phyloP scores from a whole-genome alignment of 805 yeast species.

The Saccharomycopsis olivae region DNA sequence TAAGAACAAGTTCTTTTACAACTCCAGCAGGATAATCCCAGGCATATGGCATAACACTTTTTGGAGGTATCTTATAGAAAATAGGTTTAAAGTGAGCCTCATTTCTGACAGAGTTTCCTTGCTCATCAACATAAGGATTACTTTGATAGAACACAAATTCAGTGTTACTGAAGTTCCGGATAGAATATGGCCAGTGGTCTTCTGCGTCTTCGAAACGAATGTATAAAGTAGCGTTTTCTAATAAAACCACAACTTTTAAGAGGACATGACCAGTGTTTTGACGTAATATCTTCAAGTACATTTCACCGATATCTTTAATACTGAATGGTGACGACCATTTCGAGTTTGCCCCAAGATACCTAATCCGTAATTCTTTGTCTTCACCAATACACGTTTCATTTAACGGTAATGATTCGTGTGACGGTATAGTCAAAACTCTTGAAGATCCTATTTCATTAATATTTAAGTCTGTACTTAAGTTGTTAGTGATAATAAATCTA shows the following conservation, averaged over 20 bases:
- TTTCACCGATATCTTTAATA: constrained; percentile 75
- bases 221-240: constrained; percentile 78
- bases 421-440: constrained; percentile 33
- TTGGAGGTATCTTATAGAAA: constrained; percentile 72
- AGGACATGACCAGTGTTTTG: constrained; percentile 58
- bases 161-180: constrained; percentile 79
- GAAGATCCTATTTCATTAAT: constrained; percentile 63
- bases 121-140: constrained; percentile 59
- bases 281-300: constrained; percentile 59
- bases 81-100: constrained; percentile 63
- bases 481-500: constrained; percentile 64
- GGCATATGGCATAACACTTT: constrained; percentile 94
- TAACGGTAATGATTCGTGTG: constrained; percentile 43
- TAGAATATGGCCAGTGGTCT: constrained; percentile 84
- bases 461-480: constrained; percentile 42
- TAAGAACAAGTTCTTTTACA: constrained; percentile 66
- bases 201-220: constrained; percentile 64
- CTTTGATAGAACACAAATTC: constrained; percentile 82
- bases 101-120: constrained; percentile 39
- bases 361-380: constrained; percentile 50
- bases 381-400: constrained; percentile 42
- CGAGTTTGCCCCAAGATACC: constrained; percentile 44
- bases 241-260: constrained; percentile 57
- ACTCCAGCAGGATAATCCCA: constrained; percentile 95
- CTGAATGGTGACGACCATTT: constrained; percentile 85